Conservation (phyloP, 2,329 filamentous ascomycete genomes). For the Colletotrichum sp. region DNA sequence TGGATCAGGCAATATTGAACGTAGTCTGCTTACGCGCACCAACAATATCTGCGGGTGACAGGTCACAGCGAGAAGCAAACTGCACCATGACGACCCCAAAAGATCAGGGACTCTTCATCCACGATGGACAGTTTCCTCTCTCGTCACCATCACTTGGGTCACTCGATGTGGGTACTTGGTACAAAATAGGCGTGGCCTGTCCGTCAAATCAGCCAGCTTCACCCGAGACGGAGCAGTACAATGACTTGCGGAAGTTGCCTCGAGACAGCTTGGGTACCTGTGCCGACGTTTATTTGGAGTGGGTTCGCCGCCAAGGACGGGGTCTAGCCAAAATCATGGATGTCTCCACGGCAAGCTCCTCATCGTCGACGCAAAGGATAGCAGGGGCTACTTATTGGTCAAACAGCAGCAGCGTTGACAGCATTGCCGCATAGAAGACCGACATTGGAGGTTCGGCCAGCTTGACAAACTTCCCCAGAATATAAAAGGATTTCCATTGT, state of each 20-base stretch:
- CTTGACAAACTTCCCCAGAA: not conserved
- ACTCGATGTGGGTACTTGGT: not conserved
- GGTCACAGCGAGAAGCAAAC: not conserved
- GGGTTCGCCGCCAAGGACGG: not conserved
- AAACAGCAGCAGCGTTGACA: not conserved
- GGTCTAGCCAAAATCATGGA: not conserved
- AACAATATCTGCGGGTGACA: not conserved
- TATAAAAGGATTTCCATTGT: slow-evolving; percentile 4
- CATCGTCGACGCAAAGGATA: not conserved
- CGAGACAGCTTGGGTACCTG: not conserved
- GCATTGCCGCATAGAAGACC: not conserved
- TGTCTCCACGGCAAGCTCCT: not conserved
- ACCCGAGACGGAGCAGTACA: not conserved
- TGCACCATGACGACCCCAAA: not conserved
- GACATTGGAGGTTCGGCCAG: not conserved
- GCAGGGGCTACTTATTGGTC: not conserved
- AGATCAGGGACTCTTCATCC: not conserved
- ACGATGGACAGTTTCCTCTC: not conserved
- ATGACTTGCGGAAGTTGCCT: not conserved
- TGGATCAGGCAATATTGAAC: not conserved
- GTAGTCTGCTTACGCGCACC: not conserved
- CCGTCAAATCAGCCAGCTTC: not conserved
- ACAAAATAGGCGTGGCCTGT: not conserved
- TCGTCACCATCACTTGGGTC: not conserved
- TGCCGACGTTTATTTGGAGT: not conserved